phyloP scores from a whole-genome alignment of 2,329 filamentous ascomycete species.

The Xylariaceae sp. region DNA sequence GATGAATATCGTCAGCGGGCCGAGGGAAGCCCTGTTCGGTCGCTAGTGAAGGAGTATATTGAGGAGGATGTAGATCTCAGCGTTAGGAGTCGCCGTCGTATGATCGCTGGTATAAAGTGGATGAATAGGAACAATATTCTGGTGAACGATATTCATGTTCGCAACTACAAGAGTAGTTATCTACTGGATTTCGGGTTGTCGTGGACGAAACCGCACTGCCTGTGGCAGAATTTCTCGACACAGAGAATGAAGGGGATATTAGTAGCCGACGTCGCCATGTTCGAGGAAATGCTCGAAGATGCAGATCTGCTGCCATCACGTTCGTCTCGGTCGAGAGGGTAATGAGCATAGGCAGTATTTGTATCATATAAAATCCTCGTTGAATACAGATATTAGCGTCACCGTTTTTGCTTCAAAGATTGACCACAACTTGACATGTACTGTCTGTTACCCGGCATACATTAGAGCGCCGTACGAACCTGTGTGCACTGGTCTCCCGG shows the following conservation, averaged over 20 bases:
- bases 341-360: too few relatives aligned
- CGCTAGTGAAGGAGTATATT: constrained; percentile 15
- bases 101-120: constrained; percentile 3
- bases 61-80: constrained; percentile 5
- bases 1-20: constrained; percentile 9
- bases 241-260: not conserved
- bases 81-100: constrained; percentile 1
- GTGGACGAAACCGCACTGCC: constrained; percentile 13
- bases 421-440: too few relatives aligned
- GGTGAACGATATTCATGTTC: constrained; percentile 1
- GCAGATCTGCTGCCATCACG: not conserved
- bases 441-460: too few relatives aligned
- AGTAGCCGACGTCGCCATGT: not conserved
- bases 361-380: too few relatives aligned
- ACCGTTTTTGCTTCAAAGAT: too few relatives aligned
- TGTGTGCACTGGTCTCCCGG: too few relatives aligned
- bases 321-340: not conserved
- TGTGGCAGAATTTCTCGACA: constrained; percentile 6
- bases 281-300: not conserved
- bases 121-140: constrained; percentile 9
- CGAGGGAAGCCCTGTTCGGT: constrained; percentile 7
- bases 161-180: constrained; percentile 6
- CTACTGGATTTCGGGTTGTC: constrained; percentile 11
- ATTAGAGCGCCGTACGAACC: too few relatives aligned
- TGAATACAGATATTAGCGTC: too few relatives aligned